These are phyloP conservation scores for Calonectria leucothoes DNA, from an alignment of 2,329 filamentous ascomycete species.

Conservation along the genomic window DNA sequence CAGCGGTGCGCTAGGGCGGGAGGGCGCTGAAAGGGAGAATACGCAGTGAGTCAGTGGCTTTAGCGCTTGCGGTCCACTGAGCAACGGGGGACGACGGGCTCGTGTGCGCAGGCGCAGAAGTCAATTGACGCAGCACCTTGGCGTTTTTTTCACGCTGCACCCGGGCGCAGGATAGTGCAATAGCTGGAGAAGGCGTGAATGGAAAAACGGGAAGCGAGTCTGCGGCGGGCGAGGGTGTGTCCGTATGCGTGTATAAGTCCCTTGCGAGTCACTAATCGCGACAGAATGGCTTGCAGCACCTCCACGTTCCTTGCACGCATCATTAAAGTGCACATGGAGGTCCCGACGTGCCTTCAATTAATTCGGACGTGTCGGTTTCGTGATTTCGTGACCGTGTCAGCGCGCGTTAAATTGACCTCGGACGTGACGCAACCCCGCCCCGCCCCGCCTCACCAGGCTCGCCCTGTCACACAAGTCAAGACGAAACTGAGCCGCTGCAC, in stretches of 20 bases:
- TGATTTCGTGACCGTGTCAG: conserved; percentile 53
- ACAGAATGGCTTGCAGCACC: conserved; percentile 13
- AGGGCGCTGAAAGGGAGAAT: conserved; percentile 6
- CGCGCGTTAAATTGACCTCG: conserved; percentile 34
- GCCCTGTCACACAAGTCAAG: background rate
- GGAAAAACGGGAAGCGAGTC: background rate
- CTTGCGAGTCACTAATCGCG: background rate
- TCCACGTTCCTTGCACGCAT: conserved; percentile 14
- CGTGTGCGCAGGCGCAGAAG: conserved; percentile 17
- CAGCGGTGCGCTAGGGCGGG: conserved; percentile 19
- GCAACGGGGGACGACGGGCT: background rate
- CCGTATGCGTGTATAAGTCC: conserved; percentile 4
- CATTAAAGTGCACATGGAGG: conserved; percentile 22
- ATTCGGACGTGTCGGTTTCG: conserved; percentile 59
- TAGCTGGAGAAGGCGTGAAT: background rate
- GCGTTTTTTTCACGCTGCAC: conserved; percentile 2
- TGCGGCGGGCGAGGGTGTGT: background rate
- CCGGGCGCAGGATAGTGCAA: background rate
- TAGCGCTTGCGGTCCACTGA: conserved; percentile 29
- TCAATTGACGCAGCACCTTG: conserved; percentile 11
- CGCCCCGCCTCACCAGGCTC: background rate
- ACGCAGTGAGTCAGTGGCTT: conserved; percentile 32
- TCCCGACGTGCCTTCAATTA: conserved; percentile 46
- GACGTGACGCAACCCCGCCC: conserved; percentile 34
- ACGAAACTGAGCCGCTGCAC: background rate